A percentile compares a stretch with the other conserved stretches of the same genome.
These are phyloP conservation scores for Pseudomonodictys pantanalensis DNA, from an alignment of 495 filamentous ascomycete genomes.

Conservation along the genomic window DNA sequence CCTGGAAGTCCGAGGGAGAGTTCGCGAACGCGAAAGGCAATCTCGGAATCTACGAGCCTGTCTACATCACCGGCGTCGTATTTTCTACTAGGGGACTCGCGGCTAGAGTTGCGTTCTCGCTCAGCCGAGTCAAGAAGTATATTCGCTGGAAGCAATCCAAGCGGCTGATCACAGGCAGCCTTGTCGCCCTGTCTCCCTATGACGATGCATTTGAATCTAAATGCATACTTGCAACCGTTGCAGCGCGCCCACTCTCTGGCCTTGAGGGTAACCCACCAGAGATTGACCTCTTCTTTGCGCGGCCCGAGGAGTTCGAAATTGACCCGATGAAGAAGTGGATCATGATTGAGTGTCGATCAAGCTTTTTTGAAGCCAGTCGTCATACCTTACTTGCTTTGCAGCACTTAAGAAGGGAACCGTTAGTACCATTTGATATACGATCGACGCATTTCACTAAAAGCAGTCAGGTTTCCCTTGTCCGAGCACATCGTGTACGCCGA, in stretches of 20 bases:
- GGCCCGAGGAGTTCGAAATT: conserved; percentile 57
- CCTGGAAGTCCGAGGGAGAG: conserved; percentile 32
- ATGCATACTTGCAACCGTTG: conserved; percentile 71
- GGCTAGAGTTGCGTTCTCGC: conserved; percentile 68
- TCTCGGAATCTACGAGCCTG: conserved; percentile 72
- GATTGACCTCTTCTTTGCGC: conserved; percentile 72
- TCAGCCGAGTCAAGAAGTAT: conserved; percentile 60
- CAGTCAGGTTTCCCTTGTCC: conserved; percentile 58
- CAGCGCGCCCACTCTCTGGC: conserved; percentile 61
- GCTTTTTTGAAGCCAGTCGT: conserved; percentile 72
- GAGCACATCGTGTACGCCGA: conserved; percentile 59
- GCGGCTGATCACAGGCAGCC: conserved; percentile 63
- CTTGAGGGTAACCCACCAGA: conserved; percentile 65
- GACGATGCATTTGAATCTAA: conserved; percentile 62
- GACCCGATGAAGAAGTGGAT: conserved; percentile 69
- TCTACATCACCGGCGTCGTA: conserved; percentile 61
- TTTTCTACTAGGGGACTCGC: conserved; percentile 63
- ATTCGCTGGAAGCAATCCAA: conserved; percentile 76
- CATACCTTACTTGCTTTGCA: conserved; percentile 74
- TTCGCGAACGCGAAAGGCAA: conserved; percentile 43
- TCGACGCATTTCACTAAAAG: conserved; percentile 24
- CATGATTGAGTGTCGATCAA: conserved; percentile 70
- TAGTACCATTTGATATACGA: conserved; percentile 31
- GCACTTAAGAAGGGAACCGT: conserved; percentile 61
- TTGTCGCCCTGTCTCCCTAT: conserved; percentile 68